Percentiles rank a stretch among this genome's conserved stretches.
Conservation (phyloP, 2,329 filamentous ascomycete species). For the Colletotrichum spinosum region DNA sequence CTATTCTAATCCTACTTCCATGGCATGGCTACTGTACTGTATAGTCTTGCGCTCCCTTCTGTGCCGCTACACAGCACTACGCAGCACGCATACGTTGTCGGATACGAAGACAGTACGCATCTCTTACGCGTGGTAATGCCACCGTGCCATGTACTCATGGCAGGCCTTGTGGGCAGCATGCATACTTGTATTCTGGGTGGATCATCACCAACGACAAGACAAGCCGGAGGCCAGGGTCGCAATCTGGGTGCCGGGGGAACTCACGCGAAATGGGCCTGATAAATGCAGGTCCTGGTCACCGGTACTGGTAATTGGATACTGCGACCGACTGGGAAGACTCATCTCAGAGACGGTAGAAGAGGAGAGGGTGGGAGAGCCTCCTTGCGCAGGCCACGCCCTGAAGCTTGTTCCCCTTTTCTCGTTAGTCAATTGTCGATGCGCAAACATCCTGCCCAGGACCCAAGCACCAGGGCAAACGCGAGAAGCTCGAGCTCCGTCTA, state of each 20-base stretch:
- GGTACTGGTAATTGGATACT: not conserved
- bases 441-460: conserved; percentile 25
- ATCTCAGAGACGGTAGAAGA: not conserved
- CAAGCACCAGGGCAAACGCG: conserved; percentile 12
- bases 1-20: too few relatives aligned
- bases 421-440: conserved; percentile 36
- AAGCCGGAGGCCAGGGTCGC: conserved; percentile 32
- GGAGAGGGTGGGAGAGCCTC: conserved; percentile 15
- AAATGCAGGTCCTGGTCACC: conserved; percentile 29
- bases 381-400: conserved; percentile 33
- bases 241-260: conserved; percentile 36
- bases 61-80: not conserved
- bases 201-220: conserved; percentile 23
- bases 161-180: not conserved
- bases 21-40: too few relatives aligned
- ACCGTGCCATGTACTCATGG: conserved; percentile 18
- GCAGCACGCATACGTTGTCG: not conserved
- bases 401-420: conserved; percentile 38
- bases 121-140: conserved; percentile 1
- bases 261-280: conserved; percentile 30
- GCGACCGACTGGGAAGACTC: not conserved
- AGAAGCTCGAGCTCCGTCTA: conserved; percentile 28
- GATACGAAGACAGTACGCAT: conserved; percentile 12
- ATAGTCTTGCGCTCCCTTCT: not conserved
- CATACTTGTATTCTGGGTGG: conserved; percentile 15